These are phyloP conservation scores for Glycine tomentella DNA, from an alignment of 306 rosid species.

Conservation along the genomic window DNA sequence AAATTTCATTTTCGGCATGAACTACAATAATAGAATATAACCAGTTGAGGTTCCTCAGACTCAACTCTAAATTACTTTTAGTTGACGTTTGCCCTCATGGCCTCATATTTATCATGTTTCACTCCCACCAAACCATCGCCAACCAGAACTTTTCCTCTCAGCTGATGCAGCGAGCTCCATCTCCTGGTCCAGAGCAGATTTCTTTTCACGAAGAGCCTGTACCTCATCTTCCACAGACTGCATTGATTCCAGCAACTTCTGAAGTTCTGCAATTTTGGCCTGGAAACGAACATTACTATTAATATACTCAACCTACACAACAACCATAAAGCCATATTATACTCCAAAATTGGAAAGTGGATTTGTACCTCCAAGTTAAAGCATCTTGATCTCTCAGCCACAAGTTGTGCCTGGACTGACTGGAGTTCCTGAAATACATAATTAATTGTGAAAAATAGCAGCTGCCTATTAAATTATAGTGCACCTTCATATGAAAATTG, in stretches of 20 bases:
- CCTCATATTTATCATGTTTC: slow-evolving; percentile 40
- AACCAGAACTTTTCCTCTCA: slow-evolving; percentile 85
- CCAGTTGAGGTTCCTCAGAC: slow-evolving; percentile 37
- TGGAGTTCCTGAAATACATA: slow-evolving; percentile 77
- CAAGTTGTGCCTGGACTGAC: slow-evolving; percentile 90
- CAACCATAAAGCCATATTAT: background rate
- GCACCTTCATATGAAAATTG: slow-evolving; percentile 34
- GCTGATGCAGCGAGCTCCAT: slow-evolving; percentile 70
- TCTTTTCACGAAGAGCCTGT: slow-evolving; percentile 78
- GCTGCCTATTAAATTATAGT: slow-evolving; percentile 1
- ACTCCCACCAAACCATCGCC: slow-evolving; percentile 80
- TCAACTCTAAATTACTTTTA: slow-evolving; percentile 40
- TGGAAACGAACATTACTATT: slow-evolving; percentile 48
- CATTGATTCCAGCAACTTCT: slow-evolving; percentile 74
- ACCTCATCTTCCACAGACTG: slow-evolving; percentile 85
- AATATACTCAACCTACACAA: slow-evolving; percentile 17
- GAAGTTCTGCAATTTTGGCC: slow-evolving; percentile 92
- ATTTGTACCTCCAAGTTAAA: slow-evolving; percentile 82
- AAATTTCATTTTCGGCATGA: slow-evolving; percentile 42
- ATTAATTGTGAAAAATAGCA: slow-evolving; percentile 44
- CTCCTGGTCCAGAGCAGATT: slow-evolving; percentile 75
- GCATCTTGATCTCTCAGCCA: slow-evolving; percentile 96
- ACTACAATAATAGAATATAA: slow-evolving; percentile 21
- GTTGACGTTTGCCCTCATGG: slow-evolving; percentile 24
- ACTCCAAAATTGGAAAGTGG: slow-evolving; percentile 27